phyloP scores from a whole-genome alignment of 768 basidiomycete genomes.

The Holtermannia corniformis region DNA sequence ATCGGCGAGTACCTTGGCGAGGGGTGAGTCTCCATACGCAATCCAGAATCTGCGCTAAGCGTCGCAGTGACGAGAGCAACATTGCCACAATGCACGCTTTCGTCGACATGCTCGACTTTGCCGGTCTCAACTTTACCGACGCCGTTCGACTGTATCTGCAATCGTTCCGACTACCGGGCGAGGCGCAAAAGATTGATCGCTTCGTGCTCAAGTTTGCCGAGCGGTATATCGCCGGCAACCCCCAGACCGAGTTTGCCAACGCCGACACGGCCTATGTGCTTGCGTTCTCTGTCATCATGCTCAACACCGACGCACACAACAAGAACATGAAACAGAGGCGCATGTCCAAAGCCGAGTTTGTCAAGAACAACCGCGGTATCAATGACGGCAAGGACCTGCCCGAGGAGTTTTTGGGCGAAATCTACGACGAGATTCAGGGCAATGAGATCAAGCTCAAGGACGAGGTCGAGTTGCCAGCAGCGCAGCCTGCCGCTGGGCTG shows the following conservation, averaged over 20 bases:
- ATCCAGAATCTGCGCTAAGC: not conserved
- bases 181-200: conserved; percentile 96
- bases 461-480: conserved; percentile 57
- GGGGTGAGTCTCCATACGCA: conserved; percentile 61
- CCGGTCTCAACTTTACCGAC: conserved; percentile 69
- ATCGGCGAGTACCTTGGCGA: conserved; percentile 98
- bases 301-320: conserved; percentile 96
- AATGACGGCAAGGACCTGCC: conserved; percentile 83
- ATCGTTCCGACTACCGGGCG: conserved; percentile 91
- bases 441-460: conserved; percentile 99
- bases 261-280: conserved; percentile 93
- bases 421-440: conserved; percentile 80
- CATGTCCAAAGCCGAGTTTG: conserved; percentile 85
- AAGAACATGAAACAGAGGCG: conserved; percentile 78
- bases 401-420: conserved; percentile 64
- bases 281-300: conserved; percentile 87
- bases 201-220: conserved; percentile 99
- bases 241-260: conserved; percentile 77
- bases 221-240: conserved; percentile 82
- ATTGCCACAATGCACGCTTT: conserved; percentile 96
- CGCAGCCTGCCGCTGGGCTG: conserved; percentile 53
- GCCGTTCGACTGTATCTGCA: conserved; percentile 85
- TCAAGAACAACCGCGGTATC: conserved; percentile 93
- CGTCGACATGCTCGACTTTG: conserved; percentile 84
- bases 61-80: conserved; percentile 74